phyloP scores from a whole-genome alignment of 306 rosid genomes.

The Herpetospermum pedunculosum region DNA sequence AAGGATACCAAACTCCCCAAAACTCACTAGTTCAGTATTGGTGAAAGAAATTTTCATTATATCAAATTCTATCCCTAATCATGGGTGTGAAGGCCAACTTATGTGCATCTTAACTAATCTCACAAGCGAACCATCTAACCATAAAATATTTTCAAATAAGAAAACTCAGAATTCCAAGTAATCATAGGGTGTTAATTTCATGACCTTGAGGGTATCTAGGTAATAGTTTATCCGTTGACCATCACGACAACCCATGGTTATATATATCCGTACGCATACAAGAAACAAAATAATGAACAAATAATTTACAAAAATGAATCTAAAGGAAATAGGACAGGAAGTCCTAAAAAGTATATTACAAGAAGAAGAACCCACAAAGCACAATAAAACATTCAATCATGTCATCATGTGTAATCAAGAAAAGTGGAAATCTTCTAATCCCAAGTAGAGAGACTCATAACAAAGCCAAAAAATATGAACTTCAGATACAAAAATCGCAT shows the following conservation, averaged over 20 bases:
- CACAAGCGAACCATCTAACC: background rate
- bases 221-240: background rate
- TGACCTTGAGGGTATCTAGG: background rate
- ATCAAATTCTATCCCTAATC: background rate
- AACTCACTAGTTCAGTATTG: background rate
- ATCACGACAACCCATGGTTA: background rate
- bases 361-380: background rate
- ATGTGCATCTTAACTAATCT: background rate
- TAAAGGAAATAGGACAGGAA: background rate
- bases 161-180: background rate
- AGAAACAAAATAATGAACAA: background rate
- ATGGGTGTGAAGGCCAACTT: background rate
- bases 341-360: background rate
- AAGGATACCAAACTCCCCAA: too few relatives aligned
- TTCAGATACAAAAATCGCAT: background rate
- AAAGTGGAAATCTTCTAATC: background rate
- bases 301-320: background rate
- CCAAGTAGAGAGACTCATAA: background rate
- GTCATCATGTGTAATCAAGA: background rate
- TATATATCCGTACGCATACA: background rate
- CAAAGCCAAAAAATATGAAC: background rate
- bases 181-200: background rate
- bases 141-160: background rate
- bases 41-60: background rate
- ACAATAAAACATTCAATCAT: background rate